Percentiles rank a stretch among this genome's conserved stretches.
Conservation (phyloP, 1,284 basidiomycete species). For the Sporisorium scitamineum region DNA sequence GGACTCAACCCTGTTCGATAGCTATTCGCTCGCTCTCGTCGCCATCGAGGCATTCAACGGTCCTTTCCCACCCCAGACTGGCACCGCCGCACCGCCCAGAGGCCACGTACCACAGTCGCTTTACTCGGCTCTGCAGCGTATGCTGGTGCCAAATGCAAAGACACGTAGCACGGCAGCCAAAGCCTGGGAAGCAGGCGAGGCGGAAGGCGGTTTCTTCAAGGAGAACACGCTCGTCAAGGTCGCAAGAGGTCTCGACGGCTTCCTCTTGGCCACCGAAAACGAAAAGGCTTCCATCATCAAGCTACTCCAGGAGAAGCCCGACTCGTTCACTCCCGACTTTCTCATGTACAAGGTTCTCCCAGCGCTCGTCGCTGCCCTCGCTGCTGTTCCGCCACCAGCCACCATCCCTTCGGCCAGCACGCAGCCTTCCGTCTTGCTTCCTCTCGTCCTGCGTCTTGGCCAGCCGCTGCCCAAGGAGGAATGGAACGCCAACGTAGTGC, state of each 20-base stretch:
- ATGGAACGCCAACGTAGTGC: constrained; percentile 52
- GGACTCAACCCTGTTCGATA: constrained; percentile 55
- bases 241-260: constrained; percentile 86
- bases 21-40: constrained; percentile 59
- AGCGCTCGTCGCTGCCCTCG: constrained; percentile 81
- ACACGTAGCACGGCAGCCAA: constrained; percentile 77
- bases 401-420: constrained; percentile 49
- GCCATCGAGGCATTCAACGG: constrained; percentile 64
- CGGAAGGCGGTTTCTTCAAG: constrained; percentile 80
- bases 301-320: constrained; percentile 66
- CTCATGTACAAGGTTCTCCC: constrained; percentile 87
- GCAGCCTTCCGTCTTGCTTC: constrained; percentile 53
- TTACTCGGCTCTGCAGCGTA: constrained; percentile 85
- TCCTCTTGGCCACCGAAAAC: constrained; percentile 82
- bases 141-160: constrained; percentile 88
- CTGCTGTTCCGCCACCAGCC: constrained; percentile 40
- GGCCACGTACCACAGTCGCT: constrained; percentile 82
- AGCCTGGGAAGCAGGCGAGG: constrained; percentile 62
- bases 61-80: constrained; percentile 73
- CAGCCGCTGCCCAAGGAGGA: constrained; percentile 48
- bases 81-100: constrained; percentile 79
- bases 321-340: constrained; percentile 82
- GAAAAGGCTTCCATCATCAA: constrained; percentile 76
- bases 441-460: constrained; percentile 62
- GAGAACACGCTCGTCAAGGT: constrained; percentile 87